Evolutionary conservation across 805 yeast species (phyloP), one percentile per base, ranked within the genome.

Genomic region (Maudiozyma turicensis): DNA sequence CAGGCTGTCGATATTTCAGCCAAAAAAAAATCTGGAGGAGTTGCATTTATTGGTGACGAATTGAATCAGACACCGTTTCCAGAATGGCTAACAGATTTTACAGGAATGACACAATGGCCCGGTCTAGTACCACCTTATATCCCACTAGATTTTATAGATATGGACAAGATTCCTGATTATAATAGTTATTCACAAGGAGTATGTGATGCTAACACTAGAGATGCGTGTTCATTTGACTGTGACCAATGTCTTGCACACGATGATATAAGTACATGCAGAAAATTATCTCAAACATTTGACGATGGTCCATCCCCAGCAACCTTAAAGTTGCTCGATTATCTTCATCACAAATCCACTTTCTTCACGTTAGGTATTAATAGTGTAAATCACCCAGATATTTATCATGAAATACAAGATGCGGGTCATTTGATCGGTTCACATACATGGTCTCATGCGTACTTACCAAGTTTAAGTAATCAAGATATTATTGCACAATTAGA

Each of bases 271-370:
- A 78, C 91, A 0, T 90, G 97, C 64, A 77, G 82, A 2, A 69
- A 72, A 44, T 70, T 91, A 38, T 79, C 90, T 0, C 98, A 91
- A 67, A 83, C 95, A 0, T 91, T 91, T 66, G 99, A 91, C 64
- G 98, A 91, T 64, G 98, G 99, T 0, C 99, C 99, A 1, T 76
- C 90, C 0, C 79, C 79, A 0, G 74, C 78, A 26, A 90, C 97
- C 0, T 69, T 76, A 4, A 72, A 72, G 41, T 72, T 91, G 32
- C 64, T 89, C 28, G 67, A 71, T 3, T 66, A 72, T n/a, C 66
- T 90, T 54, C 65, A 69, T 7, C 68, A 69, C 44, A 80, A 76
- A 48, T 67, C 89, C 0, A 90, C 96, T 0, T 90, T 91, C 59
- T 91, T 91, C 71, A 82, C 88, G 1, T 72, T 90, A 48, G 98